Percentiles rank a stretch among this genome's conserved stretches.
Conservation (phyloP, 2,329 filamentous ascomycete species). For the Fusarium veterinarium region DNA sequence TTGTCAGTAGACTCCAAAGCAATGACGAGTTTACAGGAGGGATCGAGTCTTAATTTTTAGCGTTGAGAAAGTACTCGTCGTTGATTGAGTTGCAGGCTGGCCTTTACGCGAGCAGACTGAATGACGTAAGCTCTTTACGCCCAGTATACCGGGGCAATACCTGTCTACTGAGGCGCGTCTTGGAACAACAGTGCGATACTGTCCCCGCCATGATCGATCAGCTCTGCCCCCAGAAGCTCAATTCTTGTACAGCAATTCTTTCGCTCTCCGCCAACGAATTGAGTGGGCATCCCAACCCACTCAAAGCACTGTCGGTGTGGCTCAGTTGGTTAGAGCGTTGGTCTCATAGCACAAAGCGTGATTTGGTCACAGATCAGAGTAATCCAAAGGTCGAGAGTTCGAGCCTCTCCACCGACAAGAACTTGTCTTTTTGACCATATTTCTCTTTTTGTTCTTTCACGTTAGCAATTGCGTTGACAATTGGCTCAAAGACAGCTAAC, state of each 20-base stretch:
- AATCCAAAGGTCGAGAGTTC: constrained; percentile 12
- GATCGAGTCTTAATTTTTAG: not conserved
- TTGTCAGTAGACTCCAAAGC: no score
- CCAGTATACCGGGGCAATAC: not conserved
- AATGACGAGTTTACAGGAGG: not conserved
- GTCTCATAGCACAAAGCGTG: not conserved
- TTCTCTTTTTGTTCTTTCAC: not conserved
- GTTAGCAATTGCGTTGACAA: not conserved
- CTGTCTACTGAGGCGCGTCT: no score
- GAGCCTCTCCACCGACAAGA: constrained; percentile 5
- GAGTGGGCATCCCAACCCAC: not conserved
- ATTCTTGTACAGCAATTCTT: not conserved
- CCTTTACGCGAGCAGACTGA: not conserved
- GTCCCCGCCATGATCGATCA: not conserved
- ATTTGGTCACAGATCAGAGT: not conserved
- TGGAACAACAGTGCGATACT: not conserved
- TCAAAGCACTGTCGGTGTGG: not conserved
- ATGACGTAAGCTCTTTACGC: not conserved
- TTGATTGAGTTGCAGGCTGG: not conserved
- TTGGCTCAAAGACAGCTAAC: no score
- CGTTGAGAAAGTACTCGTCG: rapidly evolving
- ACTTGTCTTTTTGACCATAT: not conserved
- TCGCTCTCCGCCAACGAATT: not conserved
- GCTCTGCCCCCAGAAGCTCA: no score
- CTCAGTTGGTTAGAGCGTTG: constrained; percentile 13